Evolutionary conservation across 345 rosid genomes (phyloP).

Genomic region (Citrus hindsii): DNA sequence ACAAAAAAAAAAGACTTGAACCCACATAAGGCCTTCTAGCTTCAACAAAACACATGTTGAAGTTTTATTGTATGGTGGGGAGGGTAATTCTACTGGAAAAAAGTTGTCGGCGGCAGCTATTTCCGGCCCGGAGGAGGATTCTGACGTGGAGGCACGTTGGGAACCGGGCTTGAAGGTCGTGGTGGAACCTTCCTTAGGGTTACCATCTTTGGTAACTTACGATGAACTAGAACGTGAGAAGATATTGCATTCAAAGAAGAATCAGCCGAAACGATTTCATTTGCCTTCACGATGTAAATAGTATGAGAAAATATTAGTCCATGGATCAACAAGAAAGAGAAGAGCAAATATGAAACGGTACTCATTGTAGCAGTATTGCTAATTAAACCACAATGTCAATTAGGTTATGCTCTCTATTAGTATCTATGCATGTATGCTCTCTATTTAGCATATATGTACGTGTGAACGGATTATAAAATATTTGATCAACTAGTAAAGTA

Average conservation of each 20-base stretch:
- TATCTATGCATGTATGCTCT: neutral
- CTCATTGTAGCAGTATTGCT: neutral
- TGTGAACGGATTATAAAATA: neutral
- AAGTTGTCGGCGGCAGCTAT: neutral
- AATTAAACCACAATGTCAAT: neutral
- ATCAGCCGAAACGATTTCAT: neutral
- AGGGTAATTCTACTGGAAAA: neutral
- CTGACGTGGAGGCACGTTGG: neutral
- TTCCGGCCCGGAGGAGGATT: neutral
- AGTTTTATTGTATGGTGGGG: neutral
- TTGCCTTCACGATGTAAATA: neutral
- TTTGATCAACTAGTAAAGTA: no score
- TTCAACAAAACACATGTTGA: neutral
- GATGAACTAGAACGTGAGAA: neutral
- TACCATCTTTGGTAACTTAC: neutral
- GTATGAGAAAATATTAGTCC: neutral
- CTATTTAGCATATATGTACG: neutral
- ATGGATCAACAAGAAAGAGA: neutral
- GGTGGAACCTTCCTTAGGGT: neutral
- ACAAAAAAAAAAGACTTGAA: neutral
- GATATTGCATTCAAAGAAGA: no score
- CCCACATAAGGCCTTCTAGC: neutral
- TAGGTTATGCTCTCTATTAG: neutral
- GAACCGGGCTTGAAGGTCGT: neutral
- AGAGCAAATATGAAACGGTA: neutral